phyloP scores from a whole-genome alignment of 1,284 basidiomycete genomes.

The Exobasidium cylindrosporum region DNA sequence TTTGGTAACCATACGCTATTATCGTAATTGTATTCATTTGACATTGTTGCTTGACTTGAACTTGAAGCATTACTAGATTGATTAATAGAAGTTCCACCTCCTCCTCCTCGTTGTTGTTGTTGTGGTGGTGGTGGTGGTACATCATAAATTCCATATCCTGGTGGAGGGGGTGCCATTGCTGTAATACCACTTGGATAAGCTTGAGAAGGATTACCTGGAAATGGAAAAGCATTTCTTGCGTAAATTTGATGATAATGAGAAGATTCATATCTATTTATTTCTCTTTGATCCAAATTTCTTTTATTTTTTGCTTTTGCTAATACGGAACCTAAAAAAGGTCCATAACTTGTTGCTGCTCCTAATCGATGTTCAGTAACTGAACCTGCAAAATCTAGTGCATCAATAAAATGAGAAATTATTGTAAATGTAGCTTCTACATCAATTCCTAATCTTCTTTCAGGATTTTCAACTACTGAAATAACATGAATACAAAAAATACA shows the following conservation, averaged over 20 bases:
- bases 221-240: too few species aligned
- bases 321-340: not conserved
- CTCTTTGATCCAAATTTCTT: not conserved
- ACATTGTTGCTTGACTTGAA: not conserved
- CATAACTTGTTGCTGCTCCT: constrained; percentile 6
- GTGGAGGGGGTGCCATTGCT: too few species aligned
- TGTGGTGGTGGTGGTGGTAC: too few species aligned
- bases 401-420: not conserved
- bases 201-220: too few species aligned
- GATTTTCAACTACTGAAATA: not conserved
- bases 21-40: not conserved
- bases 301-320: not conserved
- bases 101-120: too few species aligned
- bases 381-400: not conserved
- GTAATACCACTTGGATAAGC: too few species aligned
- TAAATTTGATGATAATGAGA: too few species aligned
- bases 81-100: too few species aligned
- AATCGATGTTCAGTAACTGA: not conserved
- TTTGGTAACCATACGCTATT: not conserved
- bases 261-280: too few species aligned
- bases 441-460: not conserved
- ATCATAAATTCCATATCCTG: too few species aligned
- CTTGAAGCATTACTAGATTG: too few species aligned
- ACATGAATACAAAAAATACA: not conserved
- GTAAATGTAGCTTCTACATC: not conserved